A percentile compares a stretch with the other conserved stretches of the same genome.
Evolutionary conservation across 106 monocot genomes (phyloP).

Genomic region (Alisma plantagoaquatica): DNA sequence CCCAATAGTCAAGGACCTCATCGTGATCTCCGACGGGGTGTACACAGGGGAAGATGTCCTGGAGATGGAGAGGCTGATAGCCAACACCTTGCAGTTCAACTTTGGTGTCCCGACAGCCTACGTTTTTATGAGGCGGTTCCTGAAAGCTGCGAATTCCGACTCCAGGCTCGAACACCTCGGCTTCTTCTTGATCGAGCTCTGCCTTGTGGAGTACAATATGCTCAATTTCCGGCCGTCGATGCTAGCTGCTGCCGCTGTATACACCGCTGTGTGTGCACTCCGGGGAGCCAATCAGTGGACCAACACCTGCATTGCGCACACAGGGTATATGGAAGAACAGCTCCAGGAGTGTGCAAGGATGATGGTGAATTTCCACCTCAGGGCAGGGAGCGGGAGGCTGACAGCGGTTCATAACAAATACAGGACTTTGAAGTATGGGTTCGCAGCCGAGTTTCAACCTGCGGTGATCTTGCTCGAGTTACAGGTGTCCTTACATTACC

Average conservation of each 20-base stretch:
- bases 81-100: conserved; percentile 13
- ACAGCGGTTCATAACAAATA: conserved; percentile 18
- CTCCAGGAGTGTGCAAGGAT: conserved; percentile 26
- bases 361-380: conserved; percentile 20
- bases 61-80: conserved; percentile 39
- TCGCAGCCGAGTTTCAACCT: conserved; percentile 14
- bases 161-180: conserved; percentile 20
- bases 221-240: conserved; percentile 61
- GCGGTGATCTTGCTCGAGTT: conserved; percentile 8
- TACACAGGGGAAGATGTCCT: conserved; percentile 64
- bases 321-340: conserved; percentile 50
- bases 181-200: conserved; percentile 12
- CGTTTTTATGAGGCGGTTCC: conserved; percentile 74
- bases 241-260: conserved; percentile 71
- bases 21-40: conserved; percentile 67
- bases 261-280: conserved; percentile 71
- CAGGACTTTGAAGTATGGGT: conserved; percentile 12
- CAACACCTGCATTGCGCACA: conserved; percentile 44
- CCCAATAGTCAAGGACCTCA: conserved; percentile 73
- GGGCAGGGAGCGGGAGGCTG: conserved; percentile 13
- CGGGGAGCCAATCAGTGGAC: conserved; percentile 65
- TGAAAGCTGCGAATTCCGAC: conserved; percentile 65
- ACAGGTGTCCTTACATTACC: no score
- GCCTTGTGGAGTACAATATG: conserved; percentile 66
- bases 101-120: conserved; percentile 18